Base-by-base conservation (phyloP, 2,329 filamentous ascomycete genomes). In the Ophiostoma fasciatum region DNA sequence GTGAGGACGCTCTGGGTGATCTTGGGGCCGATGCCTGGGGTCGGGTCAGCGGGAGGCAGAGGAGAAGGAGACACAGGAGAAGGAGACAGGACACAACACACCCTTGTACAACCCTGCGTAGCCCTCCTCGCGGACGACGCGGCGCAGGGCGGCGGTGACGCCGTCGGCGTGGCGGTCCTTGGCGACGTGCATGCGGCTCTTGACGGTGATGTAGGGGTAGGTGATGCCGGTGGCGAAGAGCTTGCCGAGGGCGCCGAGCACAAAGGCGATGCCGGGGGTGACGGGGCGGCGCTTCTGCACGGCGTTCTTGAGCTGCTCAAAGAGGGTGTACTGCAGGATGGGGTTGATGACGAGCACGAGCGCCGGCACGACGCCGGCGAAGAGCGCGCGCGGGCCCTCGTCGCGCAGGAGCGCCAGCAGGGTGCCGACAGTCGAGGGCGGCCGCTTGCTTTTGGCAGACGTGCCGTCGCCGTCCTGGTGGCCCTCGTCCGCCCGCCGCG, bases 171-270 rank as follows among this genome's bases (percentile, higher is more conserved):
- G 25, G 31, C 36, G 36, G 60, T 92, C 81, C 59, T 80, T 80
- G 20, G 87, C 84, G 42, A 98, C 84, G 57, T 98, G 90, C 75
- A 94, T 94, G 55, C 84, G 75, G 60, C 85, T 93, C 76, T 98
- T 98, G 51, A 98, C 81, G 5, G 90, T 98, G 56, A 98, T 96
- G 56, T 98, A 98, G 10, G 90, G 90, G 58, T 98, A 98, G 6
- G 90, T 98, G 51, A 96, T 82, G 42, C 69, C 76, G 3, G 90
- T 98, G 18, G 90, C 90, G 42, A 94, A 77, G 45, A 98, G 68
- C 70, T 98, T 98, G 58, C 90, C 87, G 22, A 96, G 54, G 2
- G 90, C 90, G 43, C 90, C 90, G 3, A 98, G 68, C 52, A 90
- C 73, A 58, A 98, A 98, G 33, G 84, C 85, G 47, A 93, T 74